Evolutionary conservation across 148 eudicot genomes (phyloP), one percentile per base, ranked within the genome.

Genomic region (Spergularia bocconei): DNA sequence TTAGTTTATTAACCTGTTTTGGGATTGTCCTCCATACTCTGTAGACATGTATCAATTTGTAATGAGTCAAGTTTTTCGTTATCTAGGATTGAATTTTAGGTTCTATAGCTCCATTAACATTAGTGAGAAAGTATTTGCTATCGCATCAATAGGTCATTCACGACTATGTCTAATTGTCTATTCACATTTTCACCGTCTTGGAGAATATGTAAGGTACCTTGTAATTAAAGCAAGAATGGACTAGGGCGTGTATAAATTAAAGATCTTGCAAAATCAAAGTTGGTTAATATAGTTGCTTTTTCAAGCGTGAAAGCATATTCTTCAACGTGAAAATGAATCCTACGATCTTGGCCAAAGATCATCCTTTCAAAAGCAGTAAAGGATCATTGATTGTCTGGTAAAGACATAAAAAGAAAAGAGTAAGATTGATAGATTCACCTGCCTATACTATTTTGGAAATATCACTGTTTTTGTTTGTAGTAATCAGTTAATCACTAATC

Each of bases 351-450:
- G 70, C 55, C 25, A 47, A 67, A 58, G 50, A 36, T 56, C 57
- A 67, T 69, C 55, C 67, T 76, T 68, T 44, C 15, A 69, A 76
- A 76, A 76, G 73, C 72, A 67, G 19, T 66, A 65, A 75, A 23
- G 63, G 21, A 23, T 7, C 25, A 6, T 66, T 21, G 39, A 75
- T 60, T 50, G 74, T 69, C 48, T 59, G 60, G 20, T 56, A 69
- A 58, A 44, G 25, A 61, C 19, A 1, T 0, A 61, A 47, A 21
- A 29, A 20, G 57, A 19, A 33, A 65, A 68, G 76, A 61, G 39
- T 23, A 23, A 51, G 36, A 29, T 29, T 29, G 36, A 44, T 44
- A 44, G 1, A 44, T 44, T 44, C 8, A 5, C 4, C 8, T 44
- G 48, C 48, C 63, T 17, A 25, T 29, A 65, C 33, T 53, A 17